Evolutionary conservation across 179 eudicot species (phyloP), one percentile per base, ranked within the genome.

Genomic region (Beta corolliflora): DNA sequence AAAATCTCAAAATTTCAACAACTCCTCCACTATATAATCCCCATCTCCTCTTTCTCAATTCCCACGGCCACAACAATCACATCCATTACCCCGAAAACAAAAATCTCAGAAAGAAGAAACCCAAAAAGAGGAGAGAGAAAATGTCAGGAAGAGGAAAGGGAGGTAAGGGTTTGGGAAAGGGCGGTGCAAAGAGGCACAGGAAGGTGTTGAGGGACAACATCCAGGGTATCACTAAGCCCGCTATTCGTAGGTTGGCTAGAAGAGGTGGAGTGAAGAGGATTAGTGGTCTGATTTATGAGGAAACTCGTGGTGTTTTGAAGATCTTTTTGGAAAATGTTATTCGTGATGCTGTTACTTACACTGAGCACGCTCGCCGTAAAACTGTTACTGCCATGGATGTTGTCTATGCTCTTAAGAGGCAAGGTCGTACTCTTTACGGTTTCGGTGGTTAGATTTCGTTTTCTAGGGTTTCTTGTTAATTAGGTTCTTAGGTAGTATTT

Each of bases 131-230:
- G 7, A 48, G 23, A 23, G 23, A 25, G 19, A 48, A 59, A 70
- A 81, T 81, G 84, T 82, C 81, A 52, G 84, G 84, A 78, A 78
- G 85, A 73, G 82, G 85, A 3, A 82, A 82, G 81, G 85, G 85
- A 78, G 85, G 85, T 0, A 83, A 83, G 82, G 85, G 85, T 4
- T 14, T 83, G 12, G 85, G 85, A 66, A 83, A 83, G 79, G 85
- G 85, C 44, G 85, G 85, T 18, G 85, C 85, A 4, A 83, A 83
- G 82, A 55, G 85, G 70, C 85, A 83, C 61, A 73, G 85, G 15
- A 83, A 83, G 36, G 85, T 83, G 0, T 15, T 83, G 56, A 59
- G 84, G 2, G 84, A 82, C 18, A 82, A 82, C 77, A 82, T 82
- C 10, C 85, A 82, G 50, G 85, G 81, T 0, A 82, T 82, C 44